Conservation (phyloP, 306 rosid species). For the Cucurbita argyrosperma region DNA sequence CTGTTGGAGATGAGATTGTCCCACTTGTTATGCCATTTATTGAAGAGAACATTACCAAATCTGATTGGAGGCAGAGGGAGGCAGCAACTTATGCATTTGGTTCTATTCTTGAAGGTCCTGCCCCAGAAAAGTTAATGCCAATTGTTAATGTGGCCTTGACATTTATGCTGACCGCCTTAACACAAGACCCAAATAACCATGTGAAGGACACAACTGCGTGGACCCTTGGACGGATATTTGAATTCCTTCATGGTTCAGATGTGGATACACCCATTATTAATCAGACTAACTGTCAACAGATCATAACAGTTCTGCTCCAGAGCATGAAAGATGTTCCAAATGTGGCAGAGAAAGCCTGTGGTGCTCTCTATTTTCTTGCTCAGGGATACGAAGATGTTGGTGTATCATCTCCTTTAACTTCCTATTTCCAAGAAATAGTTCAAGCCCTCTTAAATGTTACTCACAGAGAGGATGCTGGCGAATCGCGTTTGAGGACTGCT, state of each 20-base stretch:
- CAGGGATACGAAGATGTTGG: constrained; percentile 85
- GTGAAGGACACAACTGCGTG: constrained; percentile 97
- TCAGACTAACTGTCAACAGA: constrained; percentile 65
- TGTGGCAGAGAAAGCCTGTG: constrained; percentile 97
- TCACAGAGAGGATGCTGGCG: constrained; percentile 83
- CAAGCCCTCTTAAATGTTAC: constrained; percentile 62
- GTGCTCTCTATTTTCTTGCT: constrained; percentile 85
- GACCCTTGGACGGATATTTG: constrained; percentile 94
- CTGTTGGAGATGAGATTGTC: constrained; percentile 83
- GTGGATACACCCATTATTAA: constrained; percentile 68
- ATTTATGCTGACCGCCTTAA: constrained; percentile 71
- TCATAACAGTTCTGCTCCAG: constrained; percentile 60
- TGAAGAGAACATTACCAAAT: constrained; percentile 74
- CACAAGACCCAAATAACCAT: constrained; percentile 69
- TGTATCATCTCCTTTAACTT: constrained; percentile 50
- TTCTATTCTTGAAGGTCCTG: constrained; percentile 86
- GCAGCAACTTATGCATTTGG: constrained; percentile 97
- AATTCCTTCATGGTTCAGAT: constrained; percentile 78
- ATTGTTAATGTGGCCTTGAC: constrained; percentile 60
- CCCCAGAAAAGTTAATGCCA: constrained; percentile 75
- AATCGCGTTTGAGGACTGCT: constrained; percentile 84
- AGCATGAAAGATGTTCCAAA: constrained; percentile 91
- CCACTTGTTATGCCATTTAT: constrained; percentile 89
- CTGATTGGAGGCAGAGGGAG: constrained; percentile 92
- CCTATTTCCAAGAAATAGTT: constrained; percentile 65